A percentile compares a stretch with the other conserved stretches of the same genome.
Conservation (phyloP, 2,329 filamentous ascomycete species). For the Colletotrichum tofieldiae region DNA sequence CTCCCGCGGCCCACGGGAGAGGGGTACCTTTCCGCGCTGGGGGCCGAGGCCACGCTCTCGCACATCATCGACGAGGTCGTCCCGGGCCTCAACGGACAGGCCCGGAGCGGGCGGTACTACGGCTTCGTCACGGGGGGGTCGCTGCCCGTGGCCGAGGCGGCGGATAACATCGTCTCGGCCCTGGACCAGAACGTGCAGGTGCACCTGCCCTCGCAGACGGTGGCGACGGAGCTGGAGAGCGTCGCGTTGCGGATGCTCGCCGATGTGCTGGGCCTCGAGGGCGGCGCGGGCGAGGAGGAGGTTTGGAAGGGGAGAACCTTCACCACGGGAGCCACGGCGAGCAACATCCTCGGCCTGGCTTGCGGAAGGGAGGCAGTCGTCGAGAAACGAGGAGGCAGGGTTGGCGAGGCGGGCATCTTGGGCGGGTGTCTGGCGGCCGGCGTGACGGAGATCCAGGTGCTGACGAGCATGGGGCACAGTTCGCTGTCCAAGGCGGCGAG, state of each 20-base stretch:
- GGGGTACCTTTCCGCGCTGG: slow-evolving; percentile 52
- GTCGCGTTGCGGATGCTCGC: slow-evolving; percentile 79
- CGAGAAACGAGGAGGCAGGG: slow-evolving; percentile 56
- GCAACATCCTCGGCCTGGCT: slow-evolving; percentile 84
- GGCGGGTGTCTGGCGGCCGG: slow-evolving; percentile 76
- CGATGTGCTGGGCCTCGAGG: slow-evolving; percentile 70
- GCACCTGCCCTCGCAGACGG: slow-evolving; percentile 82
- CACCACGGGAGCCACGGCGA: slow-evolving; percentile 78
- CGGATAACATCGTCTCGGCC: slow-evolving; percentile 86
- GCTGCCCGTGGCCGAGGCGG: slow-evolving; percentile 84
- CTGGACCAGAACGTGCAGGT: slow-evolving; percentile 90
- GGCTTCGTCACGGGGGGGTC: slow-evolving; percentile 90
- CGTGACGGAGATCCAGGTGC: slow-evolving; percentile 78
- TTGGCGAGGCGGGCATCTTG: slow-evolving; percentile 80
- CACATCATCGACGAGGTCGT: slow-evolving; percentile 65
- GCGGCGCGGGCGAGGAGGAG: slow-evolving; percentile 62
- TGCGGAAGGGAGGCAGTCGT: slow-evolving; percentile 77
- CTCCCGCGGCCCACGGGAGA: slow-evolving; percentile 54
- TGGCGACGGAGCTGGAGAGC: slow-evolving; percentile 84
- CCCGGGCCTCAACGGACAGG: slow-evolving; percentile 77
- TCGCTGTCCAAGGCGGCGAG: slow-evolving; percentile 88
- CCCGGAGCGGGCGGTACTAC: slow-evolving; percentile 80
- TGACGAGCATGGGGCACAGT: slow-evolving; percentile 88
- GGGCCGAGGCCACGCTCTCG: slow-evolving; percentile 52
- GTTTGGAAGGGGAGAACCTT: slow-evolving; percentile 71